Base-by-base conservation (phyloP, 1,139 yeast species). In the Pichia sp. region DNA sequence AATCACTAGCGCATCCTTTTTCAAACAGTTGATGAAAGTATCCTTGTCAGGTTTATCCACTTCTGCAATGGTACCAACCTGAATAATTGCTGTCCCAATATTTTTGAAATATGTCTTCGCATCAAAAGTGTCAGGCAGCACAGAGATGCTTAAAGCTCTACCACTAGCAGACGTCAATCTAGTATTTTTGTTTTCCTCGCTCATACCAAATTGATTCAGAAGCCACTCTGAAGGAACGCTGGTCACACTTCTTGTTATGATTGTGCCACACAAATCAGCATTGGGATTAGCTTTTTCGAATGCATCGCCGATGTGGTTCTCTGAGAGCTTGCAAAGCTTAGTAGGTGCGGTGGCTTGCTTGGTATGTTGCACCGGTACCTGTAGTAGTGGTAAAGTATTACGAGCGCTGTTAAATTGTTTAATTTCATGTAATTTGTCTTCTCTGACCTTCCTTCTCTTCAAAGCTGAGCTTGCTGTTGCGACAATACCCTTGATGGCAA, bases 381-480 rank as follows among this genome's bases (percentile, higher is more conserved):
- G 32, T 23, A 4, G n/a, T 11, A n/a, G 14, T n/a, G n/a, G n/a
- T n/a, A n/a, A n/a, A n/a, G n/a, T n/a, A n/a, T n/a, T n/a, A n/a
- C n/a, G n/a, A 11, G 8, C 20, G 23, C 13, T 22, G n/a, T 43
- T 40, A 49, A 60, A 51, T 54, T 62, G 22, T 53, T 56, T 26
- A 13, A 72, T 55, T 40, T 78, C 75, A 36, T 74, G 73, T 20
- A 62, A 44, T 36, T 59, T 59, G 42, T 67, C 62, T 40, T 61
- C 59, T 39, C 59, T 55, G 29, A 54, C 48, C 16, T 56, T 48
- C 24, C 52, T 54, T 36, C 58, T 56, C 10, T 39, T 36, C 35
- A 55, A 22, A 60, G 39, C 15, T 39, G 41, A 16, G 33, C 29
- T 1, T 1, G 68, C 73, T 42, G 56, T 41, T 5, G 40, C 17